Base-by-base conservation (phyloP, 192 early-diverging fungal genomes). In the Coemansia sp. region DNA sequence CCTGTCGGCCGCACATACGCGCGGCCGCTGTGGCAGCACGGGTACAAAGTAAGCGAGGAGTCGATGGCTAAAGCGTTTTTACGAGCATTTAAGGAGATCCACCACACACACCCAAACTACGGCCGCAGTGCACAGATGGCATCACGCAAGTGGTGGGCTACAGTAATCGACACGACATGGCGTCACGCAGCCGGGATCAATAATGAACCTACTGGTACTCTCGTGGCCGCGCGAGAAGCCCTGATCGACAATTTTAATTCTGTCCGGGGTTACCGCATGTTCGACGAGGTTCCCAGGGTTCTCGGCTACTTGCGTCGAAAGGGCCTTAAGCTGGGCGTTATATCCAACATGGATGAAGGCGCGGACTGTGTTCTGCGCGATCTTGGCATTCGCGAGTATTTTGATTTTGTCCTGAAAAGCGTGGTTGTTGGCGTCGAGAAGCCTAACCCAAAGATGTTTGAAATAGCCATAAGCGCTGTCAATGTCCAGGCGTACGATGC, bases 311-410 rank as follows among this genome's bases (percentile, higher is more conserved):
- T 90, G 48, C 68, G 75, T 20, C 63, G 68, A 10, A 72, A 71
- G 18, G 84, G 83, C 0, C 69, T 90, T 30, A 84, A 73, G 35
- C 62, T 86, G 38, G 88, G 88, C 3, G 80, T 90, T 8, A 75
- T 90, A 20, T 85, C 85, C 57, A 90, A 90, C 62, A 87, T 84
- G 61, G 88, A 90, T 39, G 88, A 90, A 35, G 64, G 80, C 26
- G 71, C 77, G 14, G 84, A 87, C 72, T 58, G 53, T 56, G 49
- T 78, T 8, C 55, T 83, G 10, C 36, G 44, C 35, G 46, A 51
- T 55, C 39, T 83, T 35, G 75, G 80, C n/a, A 68, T 90, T 11
- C 63, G 72, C 14, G 35, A 67, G 20, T 87, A 85, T 56, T 87
- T 89, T 77, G 84, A 90, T 52, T 89, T 90, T 73, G 75, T 88